These are phyloP conservation scores for Hyphopichia wangnamkhiaoensis DNA, from an alignment of 1,139 yeast species.

Conservation along the genomic window DNA sequence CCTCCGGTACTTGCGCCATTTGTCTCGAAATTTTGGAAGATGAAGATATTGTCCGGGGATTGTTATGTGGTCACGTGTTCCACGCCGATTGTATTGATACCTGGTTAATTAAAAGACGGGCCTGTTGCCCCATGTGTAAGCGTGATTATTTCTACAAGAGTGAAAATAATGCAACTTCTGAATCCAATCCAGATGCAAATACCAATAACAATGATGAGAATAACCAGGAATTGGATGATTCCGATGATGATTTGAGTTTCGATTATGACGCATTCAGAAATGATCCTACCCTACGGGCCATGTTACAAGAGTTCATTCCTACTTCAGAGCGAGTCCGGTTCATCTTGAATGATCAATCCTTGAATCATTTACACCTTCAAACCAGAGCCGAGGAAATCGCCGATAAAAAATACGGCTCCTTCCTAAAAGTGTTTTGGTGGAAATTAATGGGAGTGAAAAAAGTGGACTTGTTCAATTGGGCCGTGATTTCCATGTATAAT, in stretches of 20 bases:
- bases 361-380: slow-evolving; percentile 38
- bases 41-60: slow-evolving; percentile 66
- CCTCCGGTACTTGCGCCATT: slow-evolving; percentile 79
- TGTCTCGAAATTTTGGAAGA: slow-evolving; percentile 69
- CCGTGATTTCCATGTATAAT: slow-evolving; percentile 44
- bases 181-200: slow-evolving; percentile 7
- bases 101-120: slow-evolving; percentile 74
- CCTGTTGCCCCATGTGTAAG: slow-evolving; percentile 86
- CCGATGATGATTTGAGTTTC: slow-evolving; percentile 27
- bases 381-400: slow-evolving; percentile 42
- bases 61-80: slow-evolving; percentile 83
- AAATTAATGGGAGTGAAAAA: slow-evolving; percentile 52
- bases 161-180: slow-evolving; percentile 2
- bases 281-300: slow-evolving; percentile 40
- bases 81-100: slow-evolving; percentile 81
- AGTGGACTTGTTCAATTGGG: slow-evolving; percentile 52
- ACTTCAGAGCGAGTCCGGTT: slow-evolving; percentile 40
- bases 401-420: slow-evolving; percentile 31
- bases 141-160: slow-evolving; percentile 58
- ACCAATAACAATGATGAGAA: slow-evolving; percentile 19
- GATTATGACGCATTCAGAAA: slow-evolving; percentile 45
- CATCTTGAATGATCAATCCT: slow-evolving; percentile 29
- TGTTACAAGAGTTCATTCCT: slow-evolving; percentile 45
- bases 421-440: slow-evolving; percentile 51
- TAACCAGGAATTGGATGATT: slow-evolving; percentile 17